Base-by-base conservation (phyloP, 2,329 filamentous ascomycete genomes). In the Ophiostoma angusticollis region DNA sequence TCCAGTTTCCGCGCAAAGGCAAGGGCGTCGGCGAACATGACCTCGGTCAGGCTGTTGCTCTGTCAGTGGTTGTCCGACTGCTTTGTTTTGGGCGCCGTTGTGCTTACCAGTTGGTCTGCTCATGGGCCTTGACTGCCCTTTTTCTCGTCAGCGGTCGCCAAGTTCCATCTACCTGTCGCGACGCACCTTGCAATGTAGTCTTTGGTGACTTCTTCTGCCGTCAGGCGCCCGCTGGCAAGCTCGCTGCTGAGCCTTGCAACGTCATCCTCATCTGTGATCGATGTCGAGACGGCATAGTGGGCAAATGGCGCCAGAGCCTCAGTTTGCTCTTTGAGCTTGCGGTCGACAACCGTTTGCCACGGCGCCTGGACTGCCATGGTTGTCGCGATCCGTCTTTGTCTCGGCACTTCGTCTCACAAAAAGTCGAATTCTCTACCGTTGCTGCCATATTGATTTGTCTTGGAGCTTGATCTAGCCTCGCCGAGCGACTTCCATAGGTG, bases 41-140 rank as follows among this genome's bases (percentile, higher is more conserved):
- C 47, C 47, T 64, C 61, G 0, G 65, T 67, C 13, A 67, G 49
- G 43, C 65, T 45, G 25, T 13, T 16, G 2, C 18, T 5, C 23
- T 13, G 19, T 29, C 11, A 35, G 6, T 2, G 25, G 4, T 4
- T n/a, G 14, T 13, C n/a, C 6, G 25, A 28, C 12, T 9, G 11
- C 2, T n/a, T n/a, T n/a, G n/a, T n/a, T n/a, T n/a, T n/a, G n/a
- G n/a, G n/a, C n/a, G n/a, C n/a, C n/a, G n/a, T n/a, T n/a, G n/a
- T 5, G 25, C 34, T 21, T 37, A 41, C 39, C 39, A 41, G 24
- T 41, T 41, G 13, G 39, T 40, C 27, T 36, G 22, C 7, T 14
- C 19, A 28, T 18, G 12, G 22, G 16, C 6, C 13, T 22, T 9
- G 29, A 14, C 13, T 28, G 7, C 12, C 19, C 4, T 12, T 11